A percentile compares a stretch with the other conserved stretches of the same genome.
phyloP scores from a whole-genome alignment of 139 green algal species.

The Edaphochlamys debaryana region DNA sequence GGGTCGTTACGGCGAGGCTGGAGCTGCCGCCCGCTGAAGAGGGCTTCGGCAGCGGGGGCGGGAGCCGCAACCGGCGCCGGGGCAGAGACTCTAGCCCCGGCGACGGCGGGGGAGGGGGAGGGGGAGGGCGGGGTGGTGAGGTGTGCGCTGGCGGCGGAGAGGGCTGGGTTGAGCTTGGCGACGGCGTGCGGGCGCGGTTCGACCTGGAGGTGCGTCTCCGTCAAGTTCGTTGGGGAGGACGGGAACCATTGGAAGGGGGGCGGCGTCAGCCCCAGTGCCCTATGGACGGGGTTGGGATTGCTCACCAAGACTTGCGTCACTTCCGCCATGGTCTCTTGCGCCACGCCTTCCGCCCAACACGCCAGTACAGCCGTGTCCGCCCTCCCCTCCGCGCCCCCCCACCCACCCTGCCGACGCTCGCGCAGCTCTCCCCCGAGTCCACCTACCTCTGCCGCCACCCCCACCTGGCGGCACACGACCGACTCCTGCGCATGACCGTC shows the following conservation, averaged over 20 bases:
- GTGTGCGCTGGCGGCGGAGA: too few relatives aligned
- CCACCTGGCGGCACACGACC: constrained; percentile 9
- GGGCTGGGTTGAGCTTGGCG: too few relatives aligned
- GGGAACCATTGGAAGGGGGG: neutral
- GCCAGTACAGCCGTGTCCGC: too few relatives aligned
- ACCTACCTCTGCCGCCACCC: constrained; percentile 9
- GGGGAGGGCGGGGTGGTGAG: neutral
- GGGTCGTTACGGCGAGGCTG: neutral
- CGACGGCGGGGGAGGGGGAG: neutral
- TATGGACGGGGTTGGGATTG: too few relatives aligned
- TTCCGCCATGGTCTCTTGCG: neutral
- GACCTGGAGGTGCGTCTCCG: neutral
- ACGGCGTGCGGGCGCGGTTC: too few relatives aligned
- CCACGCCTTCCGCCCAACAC: too few relatives aligned
- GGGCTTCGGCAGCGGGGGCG: neutral
- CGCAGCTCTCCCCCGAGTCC: neutral
- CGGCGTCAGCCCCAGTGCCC: too few relatives aligned
- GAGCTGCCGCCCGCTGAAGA: neutral
- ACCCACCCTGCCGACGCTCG: too few relatives aligned
- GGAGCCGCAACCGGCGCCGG: neutral
- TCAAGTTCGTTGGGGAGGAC: neutral
- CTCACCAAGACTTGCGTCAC: neutral
- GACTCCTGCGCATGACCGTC: neutral
- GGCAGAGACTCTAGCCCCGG: neutral
- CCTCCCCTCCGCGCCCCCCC: too few relatives aligned